Percentiles rank a stretch among this genome's conserved stretches.
These are phyloP conservation scores for Neonothopanus nambi DNA, from an alignment of 1,284 basidiomycete species.

Conservation along the genomic window DNA sequence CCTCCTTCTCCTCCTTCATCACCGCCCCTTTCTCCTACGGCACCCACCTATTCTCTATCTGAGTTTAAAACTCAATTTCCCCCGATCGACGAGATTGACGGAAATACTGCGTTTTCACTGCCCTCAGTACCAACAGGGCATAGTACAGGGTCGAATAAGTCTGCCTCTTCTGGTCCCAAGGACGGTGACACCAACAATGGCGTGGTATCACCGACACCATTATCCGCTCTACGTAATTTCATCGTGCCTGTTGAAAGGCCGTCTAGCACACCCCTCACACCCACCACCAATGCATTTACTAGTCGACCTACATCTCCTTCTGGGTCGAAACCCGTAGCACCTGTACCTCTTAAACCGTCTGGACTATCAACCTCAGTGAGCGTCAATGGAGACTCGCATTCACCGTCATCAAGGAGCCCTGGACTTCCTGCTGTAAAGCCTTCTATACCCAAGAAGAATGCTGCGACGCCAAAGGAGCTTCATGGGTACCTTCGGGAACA, in stretches of 20 bases:
- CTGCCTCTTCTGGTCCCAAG: neutral
- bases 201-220: conserved; percentile 22
- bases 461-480: conserved; percentile 63
- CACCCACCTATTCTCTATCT: conserved; percentile 39
- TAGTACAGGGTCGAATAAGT: conserved; percentile 28
- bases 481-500: conserved; percentile 61
- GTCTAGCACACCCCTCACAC: conserved; percentile 71
- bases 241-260: conserved; percentile 59
- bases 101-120: conserved; percentile 46
- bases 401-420: neutral
- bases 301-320: conserved; percentile 57
- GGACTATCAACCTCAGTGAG: conserved; percentile 34
- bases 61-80: conserved; percentile 68
- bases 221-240: conserved; percentile 15
- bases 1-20: conserved; percentile 73
- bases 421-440: neutral
- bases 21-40: conserved; percentile 47
- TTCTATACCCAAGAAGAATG: conserved; percentile 39
- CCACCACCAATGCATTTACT: conserved; percentile 51
- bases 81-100: conserved; percentile 74
- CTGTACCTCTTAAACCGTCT: conserved; percentile 47
- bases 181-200: conserved; percentile 19
- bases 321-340: conserved; percentile 24
- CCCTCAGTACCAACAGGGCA: conserved; percentile 47
- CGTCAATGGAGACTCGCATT: neutral